Evolutionary conservation across 2,329 filamentous ascomycete species (phyloP).

Genomic region (Pezicula rhizophila): DNA sequence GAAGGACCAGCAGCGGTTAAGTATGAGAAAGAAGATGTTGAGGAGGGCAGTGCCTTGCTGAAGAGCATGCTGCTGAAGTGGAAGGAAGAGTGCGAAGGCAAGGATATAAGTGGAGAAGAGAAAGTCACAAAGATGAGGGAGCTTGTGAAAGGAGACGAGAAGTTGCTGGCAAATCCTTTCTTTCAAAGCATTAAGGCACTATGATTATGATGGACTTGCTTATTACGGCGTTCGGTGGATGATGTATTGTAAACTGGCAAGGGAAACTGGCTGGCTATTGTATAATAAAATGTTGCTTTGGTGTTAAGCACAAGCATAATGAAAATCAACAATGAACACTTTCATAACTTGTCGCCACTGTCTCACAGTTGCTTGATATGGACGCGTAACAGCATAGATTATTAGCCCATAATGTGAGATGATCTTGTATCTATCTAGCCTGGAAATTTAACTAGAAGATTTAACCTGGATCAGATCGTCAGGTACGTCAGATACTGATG

Average conservation of each 20-base stretch:
- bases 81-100: slow-evolving; percentile 68
- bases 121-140: slow-evolving; percentile 75
- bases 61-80: slow-evolving; percentile 79
- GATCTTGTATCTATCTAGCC: no score
- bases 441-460: no score
- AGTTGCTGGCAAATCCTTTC: slow-evolving; percentile 59
- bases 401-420: no score
- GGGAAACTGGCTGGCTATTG: neutral
- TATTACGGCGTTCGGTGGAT: neutral
- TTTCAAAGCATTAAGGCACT: slow-evolving; percentile 51
- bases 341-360: no score
- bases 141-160: slow-evolving; percentile 67
- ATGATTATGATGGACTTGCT: slow-evolving; percentile 10
- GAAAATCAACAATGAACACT: neutral
- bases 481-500: no score
- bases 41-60: slow-evolving; percentile 77
- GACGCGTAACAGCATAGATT: no score
- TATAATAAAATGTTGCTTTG: neutral
- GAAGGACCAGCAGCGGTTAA: slow-evolving; percentile 49
- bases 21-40: slow-evolving; percentile 79
- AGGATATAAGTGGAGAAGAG: slow-evolving; percentile 61
- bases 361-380: no score
- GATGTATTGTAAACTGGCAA: no score
- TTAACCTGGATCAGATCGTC: no score
- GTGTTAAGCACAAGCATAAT: neutral